Evolutionary conservation across 2,329 filamentous ascomycete species (phyloP), one percentile per base, ranked within the genome.

Genomic region (Cadophora gregata): DNA sequence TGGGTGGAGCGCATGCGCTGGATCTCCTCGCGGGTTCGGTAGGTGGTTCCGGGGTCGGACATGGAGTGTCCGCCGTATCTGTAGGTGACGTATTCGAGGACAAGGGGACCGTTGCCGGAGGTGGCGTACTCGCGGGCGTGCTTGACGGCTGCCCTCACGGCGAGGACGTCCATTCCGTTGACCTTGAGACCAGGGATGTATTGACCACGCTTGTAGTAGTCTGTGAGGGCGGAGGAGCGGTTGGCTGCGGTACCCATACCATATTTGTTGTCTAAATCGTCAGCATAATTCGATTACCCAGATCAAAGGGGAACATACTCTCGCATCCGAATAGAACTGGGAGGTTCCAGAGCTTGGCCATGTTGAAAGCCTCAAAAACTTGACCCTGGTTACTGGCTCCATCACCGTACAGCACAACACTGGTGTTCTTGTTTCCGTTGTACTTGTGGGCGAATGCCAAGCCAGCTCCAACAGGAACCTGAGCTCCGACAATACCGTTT

Each of bases 161-260:
- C 95, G 70, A 99, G 91, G 76, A 97, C 93, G 80, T 99, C 96
- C 96, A 99, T 99, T 78, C 93, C 96, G 84, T 99, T 99, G 81
- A 99, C 93, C 88, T 99, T 99, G 77, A 99, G 89, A 84, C 96
- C 96, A 66, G 96, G 95, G 75, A 99, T 99, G 86, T 98, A 99
- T 85, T 99, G 96, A 74, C 96, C 96, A 83, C 96, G 95, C 90
- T 98, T 98, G 89, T 99, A 98, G 90, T 99, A 99, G 82, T 99
- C 96, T 81, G 96, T 98, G 79, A 97, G 84, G 76, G 96, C 96
- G 68, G 96, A 95, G 69, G 96, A 94, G 77, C 96, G 93, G 82
- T 91, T 90, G 74, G 96, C 95, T 69, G 96, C 92, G 71, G 96
- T 99, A 83, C 96, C 96, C 96, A 99, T 99, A 81, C 96, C 96